Evolutionary conservation across 495 filamentous ascomycete genomes (phyloP).

Genomic region (Trichoderma gamsii): DNA sequence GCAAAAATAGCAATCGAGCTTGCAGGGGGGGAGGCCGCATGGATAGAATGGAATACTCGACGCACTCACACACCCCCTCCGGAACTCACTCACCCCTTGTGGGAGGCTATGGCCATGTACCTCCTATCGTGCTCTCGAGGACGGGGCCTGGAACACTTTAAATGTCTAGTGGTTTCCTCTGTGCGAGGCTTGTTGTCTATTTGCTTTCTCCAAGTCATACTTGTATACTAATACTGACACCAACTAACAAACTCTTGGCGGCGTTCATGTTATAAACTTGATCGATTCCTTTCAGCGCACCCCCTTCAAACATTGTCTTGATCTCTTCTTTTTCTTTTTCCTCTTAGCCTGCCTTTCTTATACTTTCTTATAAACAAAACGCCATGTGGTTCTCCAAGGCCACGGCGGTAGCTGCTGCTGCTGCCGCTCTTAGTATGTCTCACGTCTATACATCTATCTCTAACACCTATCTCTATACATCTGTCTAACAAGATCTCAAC

Average conservation of each 20-base stretch:
- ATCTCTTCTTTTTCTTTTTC: neutral
- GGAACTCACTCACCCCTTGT: neutral
- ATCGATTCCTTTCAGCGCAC: neutral
- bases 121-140: too few relatives aligned
- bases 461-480: neutral
- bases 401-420: constrained; percentile 2
- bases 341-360: neutral
- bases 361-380: neutral
- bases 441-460: too few relatives aligned
- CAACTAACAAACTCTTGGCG: neutral
- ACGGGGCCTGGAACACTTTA: too few relatives aligned
- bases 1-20: neutral
- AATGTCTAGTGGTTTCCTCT: too few relatives aligned
- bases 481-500: neutral
- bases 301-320: neutral
- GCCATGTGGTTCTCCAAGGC: constrained; percentile 1
- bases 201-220: too few relatives aligned
- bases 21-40: neutral
- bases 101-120: neutral
- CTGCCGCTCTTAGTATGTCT: constrained; percentile 6
- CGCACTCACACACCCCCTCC: neutral
- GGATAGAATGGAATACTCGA: neutral
- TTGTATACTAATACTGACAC: too few relatives aligned
- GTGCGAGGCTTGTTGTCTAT: neutral
- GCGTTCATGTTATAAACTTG: neutral